These are phyloP conservation scores for Botrytis galanthina DNA, from an alignment of 2,329 filamentous ascomycete species.

Conservation along the genomic window DNA sequence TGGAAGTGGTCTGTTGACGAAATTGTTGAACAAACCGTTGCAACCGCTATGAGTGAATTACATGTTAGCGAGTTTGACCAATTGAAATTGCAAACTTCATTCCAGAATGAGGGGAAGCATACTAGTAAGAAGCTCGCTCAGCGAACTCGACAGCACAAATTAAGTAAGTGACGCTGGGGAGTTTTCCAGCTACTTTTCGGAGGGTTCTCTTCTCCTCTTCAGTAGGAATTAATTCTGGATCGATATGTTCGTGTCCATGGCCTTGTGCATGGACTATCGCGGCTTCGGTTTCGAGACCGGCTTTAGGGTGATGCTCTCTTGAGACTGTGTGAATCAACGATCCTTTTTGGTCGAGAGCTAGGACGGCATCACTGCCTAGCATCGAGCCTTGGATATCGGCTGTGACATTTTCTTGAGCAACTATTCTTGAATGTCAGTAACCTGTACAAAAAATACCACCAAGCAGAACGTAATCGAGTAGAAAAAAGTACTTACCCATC, in stretches of 20 bases:
- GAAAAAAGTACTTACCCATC: slow-evolving; percentile 17
- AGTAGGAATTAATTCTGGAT: slow-evolving; percentile 40
- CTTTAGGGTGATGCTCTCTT: not conserved
- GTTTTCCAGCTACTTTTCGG: slow-evolving; percentile 60
- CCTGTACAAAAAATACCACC: too few species aligned
- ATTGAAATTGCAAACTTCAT: slow-evolving; percentile 41
- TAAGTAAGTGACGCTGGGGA: slow-evolving; percentile 65
- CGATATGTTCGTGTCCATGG: not conserved
- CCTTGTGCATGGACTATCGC: not conserved
- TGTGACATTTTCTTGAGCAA: slow-evolving; percentile 22
- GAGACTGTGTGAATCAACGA: slow-evolving; percentile 25
- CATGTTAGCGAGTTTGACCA: not conserved
- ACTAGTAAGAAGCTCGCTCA: slow-evolving; percentile 78
- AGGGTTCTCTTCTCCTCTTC: slow-evolving; percentile 61
- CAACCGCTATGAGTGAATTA: slow-evolving; percentile 3
- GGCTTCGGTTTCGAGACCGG: not conserved
- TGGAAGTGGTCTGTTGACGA: slow-evolving; percentile 59
- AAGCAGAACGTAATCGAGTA: not conserved
- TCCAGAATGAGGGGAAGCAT: slow-evolving; percentile 48
- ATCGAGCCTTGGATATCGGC: slow-evolving; percentile 22
- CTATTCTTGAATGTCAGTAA: slow-evolving; percentile 11
- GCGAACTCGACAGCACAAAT: slow-evolving; percentile 72
- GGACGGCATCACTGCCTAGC: slow-evolving; percentile 21
- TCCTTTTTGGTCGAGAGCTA: slow-evolving; percentile 26
- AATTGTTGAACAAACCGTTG: slow-evolving; percentile 46